Evolutionary conservation across 768 basidiomycete genomes (phyloP).

Genomic region (Lactarius hatsudake): DNA sequence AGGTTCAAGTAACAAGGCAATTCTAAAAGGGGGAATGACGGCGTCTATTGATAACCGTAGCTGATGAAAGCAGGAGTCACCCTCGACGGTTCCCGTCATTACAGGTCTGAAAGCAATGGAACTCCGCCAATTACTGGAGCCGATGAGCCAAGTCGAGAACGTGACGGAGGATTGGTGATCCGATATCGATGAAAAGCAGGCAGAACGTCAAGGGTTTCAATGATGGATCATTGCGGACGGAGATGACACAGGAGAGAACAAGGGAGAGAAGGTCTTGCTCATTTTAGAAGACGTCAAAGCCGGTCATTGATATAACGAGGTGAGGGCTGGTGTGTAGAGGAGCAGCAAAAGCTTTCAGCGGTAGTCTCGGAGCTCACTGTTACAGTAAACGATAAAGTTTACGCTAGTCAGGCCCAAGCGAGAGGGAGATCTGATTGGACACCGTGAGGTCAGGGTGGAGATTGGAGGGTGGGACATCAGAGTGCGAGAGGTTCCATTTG

Average conservation of each 20-base stretch:
- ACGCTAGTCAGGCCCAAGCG: not conserved
- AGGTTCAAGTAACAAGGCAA: slow-evolving; percentile 51
- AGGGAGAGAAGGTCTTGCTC: slow-evolving; percentile 47
- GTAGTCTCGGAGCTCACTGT: not conserved
- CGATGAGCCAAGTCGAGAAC: slow-evolving; percentile 36
- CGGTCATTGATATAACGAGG: slow-evolving; percentile 25
- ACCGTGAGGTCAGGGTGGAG: not conserved
- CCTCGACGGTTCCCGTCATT: slow-evolving; percentile 30
- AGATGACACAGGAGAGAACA: slow-evolving; percentile 44
- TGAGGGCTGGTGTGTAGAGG: not conserved
- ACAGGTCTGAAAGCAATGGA: slow-evolving; percentile 38
- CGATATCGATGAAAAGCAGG: slow-evolving; percentile 46
- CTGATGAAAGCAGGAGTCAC: not conserved
- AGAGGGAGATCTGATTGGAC: not conserved
- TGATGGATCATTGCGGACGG: slow-evolving; percentile 44
- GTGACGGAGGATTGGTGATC: slow-evolving; percentile 48
- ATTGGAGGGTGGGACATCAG: not conserved
- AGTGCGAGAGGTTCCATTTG: not conserved
- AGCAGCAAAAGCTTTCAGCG: not conserved
- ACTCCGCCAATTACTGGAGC: slow-evolving; percentile 38
- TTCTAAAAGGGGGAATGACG: slow-evolving; percentile 43
- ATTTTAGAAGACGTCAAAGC: slow-evolving; percentile 38
- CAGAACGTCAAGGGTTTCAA: slow-evolving; percentile 48
- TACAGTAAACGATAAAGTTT: not conserved
- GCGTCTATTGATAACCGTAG: slow-evolving; percentile 36